Conservation (phyloP, 2,329 filamentous ascomycete genomes). For the Ophiostoma sp. region DNA sequence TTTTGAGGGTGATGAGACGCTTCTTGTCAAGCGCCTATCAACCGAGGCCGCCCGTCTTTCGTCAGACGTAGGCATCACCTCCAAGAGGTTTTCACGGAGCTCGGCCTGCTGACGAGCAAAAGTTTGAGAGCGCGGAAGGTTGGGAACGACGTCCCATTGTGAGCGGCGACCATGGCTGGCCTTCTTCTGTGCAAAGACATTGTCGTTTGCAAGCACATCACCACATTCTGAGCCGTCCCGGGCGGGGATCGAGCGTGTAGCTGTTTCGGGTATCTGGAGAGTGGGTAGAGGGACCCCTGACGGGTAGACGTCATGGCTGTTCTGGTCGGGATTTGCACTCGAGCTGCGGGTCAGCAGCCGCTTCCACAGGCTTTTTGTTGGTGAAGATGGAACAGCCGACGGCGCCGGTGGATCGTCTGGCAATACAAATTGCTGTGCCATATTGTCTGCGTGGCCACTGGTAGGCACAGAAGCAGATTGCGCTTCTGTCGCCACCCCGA, state of each 20-base stretch:
- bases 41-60: slow-evolving; percentile 69
- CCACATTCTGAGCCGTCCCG: neutral
- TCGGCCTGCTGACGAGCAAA: slow-evolving; percentile 82
- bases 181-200: neutral
- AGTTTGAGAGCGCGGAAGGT: slow-evolving; percentile 68
- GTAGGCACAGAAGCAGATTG: neutral
- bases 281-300: neutral
- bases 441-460: slow-evolving; percentile 5
- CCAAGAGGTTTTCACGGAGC: slow-evolving; percentile 64
- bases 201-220: slow-evolving; percentile 11
- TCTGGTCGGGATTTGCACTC: neutral
- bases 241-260: neutral
- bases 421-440: slow-evolving; percentile 20
- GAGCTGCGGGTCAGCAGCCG: slow-evolving; percentile 21
- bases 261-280: neutral
- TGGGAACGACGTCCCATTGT: slow-evolving; percentile 64
- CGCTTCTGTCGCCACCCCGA: neutral
- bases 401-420: slow-evolving; percentile 22
- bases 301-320: neutral
- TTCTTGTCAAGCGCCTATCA: slow-evolving; percentile 40
- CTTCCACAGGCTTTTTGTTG: slow-evolving; percentile 27
- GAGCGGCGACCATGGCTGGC: slow-evolving; percentile 36
- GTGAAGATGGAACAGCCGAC: slow-evolving; percentile 25
- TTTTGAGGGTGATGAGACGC: slow-evolving; percentile 34
- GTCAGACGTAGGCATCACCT: slow-evolving; percentile 55